Base-by-base conservation (phyloP, 2,329 filamentous ascomycete species). In the Teratosphaeria nubilosa region DNA sequence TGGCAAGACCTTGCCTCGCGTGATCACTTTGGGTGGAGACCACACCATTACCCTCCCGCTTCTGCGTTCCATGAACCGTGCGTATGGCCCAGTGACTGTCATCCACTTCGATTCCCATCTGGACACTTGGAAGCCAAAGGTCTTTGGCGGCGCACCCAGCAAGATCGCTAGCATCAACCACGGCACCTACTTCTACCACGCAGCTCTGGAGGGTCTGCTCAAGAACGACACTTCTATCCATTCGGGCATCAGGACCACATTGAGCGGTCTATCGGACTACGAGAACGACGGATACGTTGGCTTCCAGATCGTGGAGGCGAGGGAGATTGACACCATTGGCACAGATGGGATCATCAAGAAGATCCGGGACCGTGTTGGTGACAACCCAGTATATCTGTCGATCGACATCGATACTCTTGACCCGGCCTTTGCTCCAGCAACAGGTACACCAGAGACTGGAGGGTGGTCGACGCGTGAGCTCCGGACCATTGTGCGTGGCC, bases 341-440 rank as follows among this genome's bases (percentile, higher is more conserved):
- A 82, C 81, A 30, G 81, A 83, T 0, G 53, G 89, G 4, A 91
- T 95, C 69, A 87, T 92, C 70, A 83, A 87, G 73, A 86, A 83
- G 70, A 94, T 95, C 68, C 75, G 83, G 51, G 84, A 89, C 3
- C 80, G 88, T 25, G 87, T 95, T 20, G 88, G 88, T 9, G 79
- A 80, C 56, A 85, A 84, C 60, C 89, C 89, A 0, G 87, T 94
- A 0, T 95, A 95, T 69, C 75, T 95, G 32, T 88, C 84, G 6
- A 86, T 95, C 53, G 91, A 96, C 69, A 95, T 95, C 66, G 90
- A 95, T 69, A 91, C 89, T 0, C 78, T 95, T 3, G 90, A 95
- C 70, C 90, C 91, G 7, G 88, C 88, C 5, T 92, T 89, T 65
- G 87, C 87, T 0, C 87, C 86, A 13, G 86, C 85, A 0, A 90